These are phyloP conservation scores for Salinomyces thailandicus DNA, from an alignment of 2,329 filamentous ascomycete species.

Conservation along the genomic window DNA sequence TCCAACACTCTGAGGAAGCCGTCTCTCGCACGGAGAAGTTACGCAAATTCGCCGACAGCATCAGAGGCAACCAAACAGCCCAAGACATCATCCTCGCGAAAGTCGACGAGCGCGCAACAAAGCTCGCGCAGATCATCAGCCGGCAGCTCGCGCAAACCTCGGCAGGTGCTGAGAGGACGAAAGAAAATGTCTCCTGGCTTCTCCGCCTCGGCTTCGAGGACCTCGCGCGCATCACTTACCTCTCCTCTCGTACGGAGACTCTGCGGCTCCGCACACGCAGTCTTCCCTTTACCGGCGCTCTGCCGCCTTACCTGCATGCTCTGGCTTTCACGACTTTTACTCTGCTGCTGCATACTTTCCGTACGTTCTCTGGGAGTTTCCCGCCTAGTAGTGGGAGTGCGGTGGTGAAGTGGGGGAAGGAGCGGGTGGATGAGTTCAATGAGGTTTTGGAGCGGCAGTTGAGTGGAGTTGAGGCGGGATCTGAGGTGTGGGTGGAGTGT, in stretches of 20 bases:
- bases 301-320: slow-evolving; percentile 89
- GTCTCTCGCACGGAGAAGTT: slow-evolving; percentile 78
- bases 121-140: slow-evolving; percentile 64
- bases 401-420: slow-evolving; percentile 97
- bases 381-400: slow-evolving; percentile 77
- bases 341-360: slow-evolving; percentile 82
- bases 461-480: slow-evolving; percentile 70
- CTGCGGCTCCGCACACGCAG: slow-evolving; percentile 78
- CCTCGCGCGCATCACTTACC: slow-evolving; percentile 73
- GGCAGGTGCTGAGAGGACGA: slow-evolving; percentile 65
- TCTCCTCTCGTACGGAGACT: slow-evolving; percentile 64
- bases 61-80: slow-evolving; percentile 77
- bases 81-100: slow-evolving; percentile 80
- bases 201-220: slow-evolving; percentile 83
- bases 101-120: slow-evolving; percentile 66
- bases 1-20: slow-evolving; percentile 78
- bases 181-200: slow-evolving; percentile 73
- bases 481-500: slow-evolving; percentile 69
- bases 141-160: slow-evolving; percentile 69
- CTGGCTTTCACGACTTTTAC: slow-evolving; percentile 93
- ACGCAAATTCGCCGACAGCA: slow-evolving; percentile 62
- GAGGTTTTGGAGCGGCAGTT: slow-evolving; percentile 70
- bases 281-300: slow-evolving; percentile 88
- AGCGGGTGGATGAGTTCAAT: slow-evolving; percentile 87
- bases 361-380: slow-evolving; percentile 39